Conservation (phyloP, 1,139 yeast species). For the Candida anutae region DNA sequence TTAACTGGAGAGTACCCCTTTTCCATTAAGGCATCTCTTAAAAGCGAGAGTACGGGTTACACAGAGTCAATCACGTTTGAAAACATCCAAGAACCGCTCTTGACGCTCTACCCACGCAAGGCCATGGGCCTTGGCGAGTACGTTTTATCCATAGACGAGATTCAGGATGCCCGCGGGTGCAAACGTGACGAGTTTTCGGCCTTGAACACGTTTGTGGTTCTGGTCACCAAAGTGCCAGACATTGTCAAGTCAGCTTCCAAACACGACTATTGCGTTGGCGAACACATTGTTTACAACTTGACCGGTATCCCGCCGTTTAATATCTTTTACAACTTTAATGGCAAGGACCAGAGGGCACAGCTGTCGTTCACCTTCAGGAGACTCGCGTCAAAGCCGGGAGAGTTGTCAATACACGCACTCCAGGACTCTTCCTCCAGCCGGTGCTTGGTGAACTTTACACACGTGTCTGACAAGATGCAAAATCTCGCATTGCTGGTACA, state of each 20-base stretch:
- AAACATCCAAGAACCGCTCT: conserved; percentile 9
- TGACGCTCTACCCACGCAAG: conserved; percentile 10
- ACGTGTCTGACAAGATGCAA: conserved; percentile 25
- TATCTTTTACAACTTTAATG: conserved; percentile 68
- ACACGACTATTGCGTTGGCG: conserved; percentile 80
- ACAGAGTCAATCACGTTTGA: conserved; percentile 8
- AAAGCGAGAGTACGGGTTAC: conserved; percentile 26
- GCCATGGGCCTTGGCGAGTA: conserved; percentile 41
- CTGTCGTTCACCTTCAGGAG: conserved; percentile 51
- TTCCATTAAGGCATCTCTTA: conserved; percentile 42
- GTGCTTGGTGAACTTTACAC: conserved; percentile 58
- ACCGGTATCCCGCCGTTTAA: conserved; percentile 77
- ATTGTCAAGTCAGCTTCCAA: conserved; percentile 36
- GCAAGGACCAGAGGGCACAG: conserved; percentile 48
- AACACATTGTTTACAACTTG: conserved; percentile 67
- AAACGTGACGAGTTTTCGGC: conserved; percentile 30
- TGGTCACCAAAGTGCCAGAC: conserved; percentile 72
- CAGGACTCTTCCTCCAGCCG: conserved; percentile 66
- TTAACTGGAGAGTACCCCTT: conserved; percentile 63
- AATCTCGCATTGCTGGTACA: conserved; percentile 52
- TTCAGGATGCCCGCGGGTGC: conserved; percentile 72
- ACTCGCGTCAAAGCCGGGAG: conserved; percentile 77
- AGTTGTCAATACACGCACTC: conserved; percentile 56
- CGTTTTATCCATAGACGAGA: conserved; percentile 44
- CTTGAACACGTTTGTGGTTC: conserved; percentile 33